phyloP scores from a whole-genome alignment of 371 early-diverging fungal species.

The Coemansia sp. region DNA sequence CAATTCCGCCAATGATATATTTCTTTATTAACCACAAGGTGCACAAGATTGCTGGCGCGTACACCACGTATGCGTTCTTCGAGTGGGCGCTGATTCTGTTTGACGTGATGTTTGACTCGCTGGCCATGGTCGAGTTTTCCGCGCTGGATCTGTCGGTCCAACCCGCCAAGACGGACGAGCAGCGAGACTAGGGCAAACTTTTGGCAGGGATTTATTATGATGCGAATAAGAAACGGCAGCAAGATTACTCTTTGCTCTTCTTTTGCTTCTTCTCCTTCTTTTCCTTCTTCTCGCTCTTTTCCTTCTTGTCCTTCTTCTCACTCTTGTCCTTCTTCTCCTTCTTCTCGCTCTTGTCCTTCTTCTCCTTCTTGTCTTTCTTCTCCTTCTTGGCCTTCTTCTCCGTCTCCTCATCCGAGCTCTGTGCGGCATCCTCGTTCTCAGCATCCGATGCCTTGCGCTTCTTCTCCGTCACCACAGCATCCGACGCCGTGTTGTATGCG shows the following conservation, averaged over 20 bases:
- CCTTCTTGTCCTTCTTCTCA: conserved; percentile 54
- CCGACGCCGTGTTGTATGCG: conserved; percentile 55
- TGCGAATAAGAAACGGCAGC: background rate
- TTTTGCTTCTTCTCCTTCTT: conserved; percentile 12
- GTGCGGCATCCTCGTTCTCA: conserved; percentile 26
- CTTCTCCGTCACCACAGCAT: conserved; percentile 41
- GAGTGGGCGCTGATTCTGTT: conserved; percentile 80
- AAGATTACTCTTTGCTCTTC: conserved; percentile 43
- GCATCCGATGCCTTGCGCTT: conserved; percentile 46
- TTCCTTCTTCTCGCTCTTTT: conserved; percentile 52
- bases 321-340: conserved; percentile 55
- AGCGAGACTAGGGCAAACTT: conserved; percentile 12
- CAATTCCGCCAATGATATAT: conserved; percentile 72
- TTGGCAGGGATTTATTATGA: background rate
- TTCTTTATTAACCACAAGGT: conserved; percentile 79
- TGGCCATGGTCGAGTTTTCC: conserved; percentile 66
- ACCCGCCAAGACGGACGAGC: conserved; percentile 37
- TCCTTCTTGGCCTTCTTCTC: conserved; percentile 36
- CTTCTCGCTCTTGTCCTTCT: conserved; percentile 53
- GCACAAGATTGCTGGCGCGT: conserved; percentile 72
- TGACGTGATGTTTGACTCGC: conserved; percentile 78
- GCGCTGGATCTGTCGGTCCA: conserved; percentile 45
- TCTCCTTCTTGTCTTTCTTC: conserved; percentile 42
- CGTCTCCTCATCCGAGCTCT: conserved; percentile 45
- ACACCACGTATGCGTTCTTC: conserved; percentile 78